Conservation (phyloP, 306 rosid species). For the Ziziphus jujuba region DNA sequence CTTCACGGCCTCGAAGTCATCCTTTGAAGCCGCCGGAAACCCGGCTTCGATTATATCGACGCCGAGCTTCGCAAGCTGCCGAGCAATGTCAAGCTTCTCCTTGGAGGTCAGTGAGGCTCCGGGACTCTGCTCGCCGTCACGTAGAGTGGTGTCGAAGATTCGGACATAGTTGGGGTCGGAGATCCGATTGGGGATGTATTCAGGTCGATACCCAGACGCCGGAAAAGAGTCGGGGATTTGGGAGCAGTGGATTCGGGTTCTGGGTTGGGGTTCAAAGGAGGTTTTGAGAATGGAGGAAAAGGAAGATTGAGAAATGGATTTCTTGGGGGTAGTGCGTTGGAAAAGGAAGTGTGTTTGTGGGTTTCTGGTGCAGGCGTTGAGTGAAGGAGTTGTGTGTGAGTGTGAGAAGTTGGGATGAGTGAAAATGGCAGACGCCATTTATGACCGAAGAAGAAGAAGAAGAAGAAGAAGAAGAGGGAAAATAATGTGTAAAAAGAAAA, state of each 20-base stretch:
- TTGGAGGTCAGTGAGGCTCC: conserved; percentile 95
- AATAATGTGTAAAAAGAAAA: too few species aligned
- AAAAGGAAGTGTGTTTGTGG: conserved; percentile 18
- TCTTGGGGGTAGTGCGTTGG: conserved; percentile 20
- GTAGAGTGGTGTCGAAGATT: conserved; percentile 91
- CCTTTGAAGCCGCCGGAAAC: conserved; percentile 80
- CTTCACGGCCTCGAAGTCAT: conserved; percentile 81
- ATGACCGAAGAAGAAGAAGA: background rate
- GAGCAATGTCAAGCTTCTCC: conserved; percentile 85
- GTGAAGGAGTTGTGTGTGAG: background rate
- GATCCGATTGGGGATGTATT: conserved; percentile 77
- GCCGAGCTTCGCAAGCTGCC: conserved; percentile 83
- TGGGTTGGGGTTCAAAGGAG: background rate
- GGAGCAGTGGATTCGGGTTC: conserved; percentile 4
- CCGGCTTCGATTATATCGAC: conserved; percentile 96
- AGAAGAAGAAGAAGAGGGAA: too few species aligned
- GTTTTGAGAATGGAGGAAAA: background rate
- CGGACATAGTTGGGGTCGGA: conserved; percentile 81
- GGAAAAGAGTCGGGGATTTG: conserved; percentile 2
- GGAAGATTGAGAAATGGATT: conserved; percentile 1
- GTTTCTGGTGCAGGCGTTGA: background rate
- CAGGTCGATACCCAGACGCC: conserved; percentile 50
- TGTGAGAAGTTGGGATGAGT: background rate
- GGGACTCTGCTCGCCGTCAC: conserved; percentile 98
- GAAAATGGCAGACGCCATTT: conserved; percentile 14